phyloP scores from a whole-genome alignment of 345 rosid species.

The Passiflora organensis region DNA sequence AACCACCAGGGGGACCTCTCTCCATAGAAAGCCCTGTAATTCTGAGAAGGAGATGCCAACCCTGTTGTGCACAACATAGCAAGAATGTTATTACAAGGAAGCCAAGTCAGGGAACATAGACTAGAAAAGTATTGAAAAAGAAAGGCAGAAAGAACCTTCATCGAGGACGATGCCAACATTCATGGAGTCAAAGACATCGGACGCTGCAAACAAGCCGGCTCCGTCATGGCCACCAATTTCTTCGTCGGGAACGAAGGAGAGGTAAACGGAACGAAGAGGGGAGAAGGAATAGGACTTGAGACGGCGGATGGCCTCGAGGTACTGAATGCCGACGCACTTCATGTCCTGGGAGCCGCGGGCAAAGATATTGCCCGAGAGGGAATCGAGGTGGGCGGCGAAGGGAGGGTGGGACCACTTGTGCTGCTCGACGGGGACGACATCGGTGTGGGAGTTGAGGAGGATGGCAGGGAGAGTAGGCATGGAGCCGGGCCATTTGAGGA shows the following conservation, averaged over 20 bases:
- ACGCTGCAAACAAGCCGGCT: conserved; percentile 62
- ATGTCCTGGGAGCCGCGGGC: conserved; percentile 98
- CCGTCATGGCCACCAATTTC: conserved; percentile 94
- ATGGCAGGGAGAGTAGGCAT: conserved; percentile 57
- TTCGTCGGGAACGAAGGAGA: conserved; percentile 83
- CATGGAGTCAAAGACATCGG: conserved; percentile 54
- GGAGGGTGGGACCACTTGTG: conserved; percentile 79
- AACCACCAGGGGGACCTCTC: conserved; percentile 90
- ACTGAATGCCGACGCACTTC: conserved; percentile 98
- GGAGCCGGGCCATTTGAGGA: conserved; percentile 79
- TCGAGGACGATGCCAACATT: conserved; percentile 77
- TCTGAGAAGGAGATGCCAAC: conserved; percentile 59
- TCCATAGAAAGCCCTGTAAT: conserved; percentile 65
- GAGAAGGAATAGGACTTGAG: conserved; percentile 53
- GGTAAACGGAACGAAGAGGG: conserved; percentile 66
- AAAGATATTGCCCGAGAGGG: conserved; percentile 47
- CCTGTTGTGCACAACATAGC: conserved; percentile 33
- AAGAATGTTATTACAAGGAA: neutral
- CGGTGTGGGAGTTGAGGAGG: conserved; percentile 92
- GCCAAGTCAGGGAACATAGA: too few species aligned
- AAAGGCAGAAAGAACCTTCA: conserved; percentile 49
- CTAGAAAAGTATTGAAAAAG: neutral
- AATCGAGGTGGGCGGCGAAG: conserved; percentile 69
- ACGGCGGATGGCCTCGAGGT: conserved; percentile 77
- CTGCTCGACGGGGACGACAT: conserved; percentile 77